Conservation (phyloP, 129 eudicot genomes). For the Smallanthus sonchifolius region DNA sequence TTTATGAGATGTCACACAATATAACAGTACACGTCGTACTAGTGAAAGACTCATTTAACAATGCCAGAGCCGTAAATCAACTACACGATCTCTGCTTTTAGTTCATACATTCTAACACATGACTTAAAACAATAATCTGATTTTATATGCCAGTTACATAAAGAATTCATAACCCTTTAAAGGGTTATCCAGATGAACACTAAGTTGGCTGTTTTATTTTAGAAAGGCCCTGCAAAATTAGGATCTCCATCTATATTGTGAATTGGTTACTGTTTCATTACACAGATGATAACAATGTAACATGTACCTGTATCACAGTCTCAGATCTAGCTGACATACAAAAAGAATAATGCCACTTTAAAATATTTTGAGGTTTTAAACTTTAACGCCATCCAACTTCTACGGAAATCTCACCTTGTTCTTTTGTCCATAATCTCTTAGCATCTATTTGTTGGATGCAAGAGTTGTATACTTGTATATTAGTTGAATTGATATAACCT, state of each 20-base stretch:
- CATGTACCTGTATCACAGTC: neutral
- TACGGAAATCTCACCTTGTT: too few relatives aligned
- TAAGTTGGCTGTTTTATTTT: neutral
- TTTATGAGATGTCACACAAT: neutral
- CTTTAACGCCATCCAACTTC: too few relatives aligned
- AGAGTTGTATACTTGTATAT: too few relatives aligned
- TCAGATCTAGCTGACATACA: neutral
- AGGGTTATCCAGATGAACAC: constrained; percentile 6
- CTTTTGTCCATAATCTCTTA: too few relatives aligned
- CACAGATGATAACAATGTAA: neutral
- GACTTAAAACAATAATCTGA: neutral
- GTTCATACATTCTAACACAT: neutral
- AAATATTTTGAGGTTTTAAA: neutral
- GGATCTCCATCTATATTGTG: constrained; percentile 1
- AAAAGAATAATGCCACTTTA: neutral
- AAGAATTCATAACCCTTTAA: neutral
- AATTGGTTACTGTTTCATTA: constrained; percentile 1
- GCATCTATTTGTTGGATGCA: too few relatives aligned
- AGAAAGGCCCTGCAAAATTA: neutral
- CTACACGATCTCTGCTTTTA: neutral
- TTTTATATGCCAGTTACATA: neutral
- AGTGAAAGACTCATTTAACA: neutral
- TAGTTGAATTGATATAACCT: too few relatives aligned
- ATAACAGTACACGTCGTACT: neutral
- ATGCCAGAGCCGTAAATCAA: neutral